These are phyloP conservation scores for Fusarium abutilonis DNA, from an alignment of 2,329 filamentous ascomycete genomes.

Conservation along the genomic window DNA sequence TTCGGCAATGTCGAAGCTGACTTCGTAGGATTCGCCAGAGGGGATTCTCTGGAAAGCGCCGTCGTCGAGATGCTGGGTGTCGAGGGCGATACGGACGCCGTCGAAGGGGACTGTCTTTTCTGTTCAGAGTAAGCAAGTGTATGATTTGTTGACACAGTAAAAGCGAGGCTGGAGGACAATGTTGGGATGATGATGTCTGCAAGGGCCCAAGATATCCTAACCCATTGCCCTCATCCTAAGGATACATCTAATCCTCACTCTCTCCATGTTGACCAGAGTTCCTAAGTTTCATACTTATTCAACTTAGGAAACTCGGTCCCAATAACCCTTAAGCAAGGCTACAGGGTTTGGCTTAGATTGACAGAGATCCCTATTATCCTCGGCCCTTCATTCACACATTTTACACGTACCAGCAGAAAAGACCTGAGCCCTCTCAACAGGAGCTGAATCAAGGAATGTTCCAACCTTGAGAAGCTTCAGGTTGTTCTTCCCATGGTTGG, in stretches of 20 bases:
- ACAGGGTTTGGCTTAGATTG: too few species aligned
- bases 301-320: too few species aligned
- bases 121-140: conserved; percentile 6
- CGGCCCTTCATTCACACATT: too few species aligned
- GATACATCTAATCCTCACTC: too few species aligned
- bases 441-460: conserved; percentile 62
- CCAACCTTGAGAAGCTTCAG: conserved; percentile 64
- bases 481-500: conserved; percentile 60
- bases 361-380: too few species aligned
- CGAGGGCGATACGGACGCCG: conserved; percentile 62
- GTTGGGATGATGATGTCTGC: not conserved
- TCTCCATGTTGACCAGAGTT: too few species aligned
- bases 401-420: conserved; percentile 54
- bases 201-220: not conserved
- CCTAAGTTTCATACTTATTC: too few species aligned
- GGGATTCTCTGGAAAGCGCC: conserved; percentile 62
- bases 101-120: conserved; percentile 60
- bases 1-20: conserved; percentile 65
- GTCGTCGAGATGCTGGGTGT: conserved; percentile 55
- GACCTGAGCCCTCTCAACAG: conserved; percentile 64
- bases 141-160: fast-evolving
- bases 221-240: too few species aligned
- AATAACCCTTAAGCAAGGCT: too few species aligned
- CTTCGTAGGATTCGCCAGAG: conserved; percentile 60
- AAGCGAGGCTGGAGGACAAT: not conserved